Evolutionary conservation across 768 basidiomycete genomes (phyloP).

Genomic region (Clitopilus hobsonii): DNA sequence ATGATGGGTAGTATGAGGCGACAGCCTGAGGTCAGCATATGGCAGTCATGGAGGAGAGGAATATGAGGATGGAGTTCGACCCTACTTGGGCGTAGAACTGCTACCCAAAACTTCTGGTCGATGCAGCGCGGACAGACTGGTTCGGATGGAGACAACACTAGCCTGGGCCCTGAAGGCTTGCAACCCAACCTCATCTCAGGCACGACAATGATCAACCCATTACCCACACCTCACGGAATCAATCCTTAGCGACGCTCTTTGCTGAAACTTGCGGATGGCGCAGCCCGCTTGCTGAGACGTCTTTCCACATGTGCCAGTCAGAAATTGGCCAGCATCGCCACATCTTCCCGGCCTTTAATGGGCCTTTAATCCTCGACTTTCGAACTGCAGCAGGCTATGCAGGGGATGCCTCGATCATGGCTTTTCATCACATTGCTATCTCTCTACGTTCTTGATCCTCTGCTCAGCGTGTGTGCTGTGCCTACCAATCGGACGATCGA

Average conservation of each 20-base stretch:
- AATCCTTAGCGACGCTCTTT: not conserved
- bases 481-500: slow-evolving; percentile 18
- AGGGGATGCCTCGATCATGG: not conserved
- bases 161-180: no score
- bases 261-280: not conserved
- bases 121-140: no score
- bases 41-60: no score
- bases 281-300: not conserved
- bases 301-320: not conserved
- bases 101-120: no score
- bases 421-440: not conserved
- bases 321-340: not conserved
- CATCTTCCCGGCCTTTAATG: not conserved
- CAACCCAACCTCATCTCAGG: no score
- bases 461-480: not conserved
- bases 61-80: no score
- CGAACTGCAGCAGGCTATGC: not conserved
- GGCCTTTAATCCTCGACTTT: not conserved
- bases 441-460: not conserved
- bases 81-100: no score
- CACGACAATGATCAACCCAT: no score
- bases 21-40: no score
- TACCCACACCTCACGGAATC: no score
- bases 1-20: no score
- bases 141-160: no score